Base-by-base conservation (phyloP, 441 rosid genomes). In the Aleurites moluccanus region DNA sequence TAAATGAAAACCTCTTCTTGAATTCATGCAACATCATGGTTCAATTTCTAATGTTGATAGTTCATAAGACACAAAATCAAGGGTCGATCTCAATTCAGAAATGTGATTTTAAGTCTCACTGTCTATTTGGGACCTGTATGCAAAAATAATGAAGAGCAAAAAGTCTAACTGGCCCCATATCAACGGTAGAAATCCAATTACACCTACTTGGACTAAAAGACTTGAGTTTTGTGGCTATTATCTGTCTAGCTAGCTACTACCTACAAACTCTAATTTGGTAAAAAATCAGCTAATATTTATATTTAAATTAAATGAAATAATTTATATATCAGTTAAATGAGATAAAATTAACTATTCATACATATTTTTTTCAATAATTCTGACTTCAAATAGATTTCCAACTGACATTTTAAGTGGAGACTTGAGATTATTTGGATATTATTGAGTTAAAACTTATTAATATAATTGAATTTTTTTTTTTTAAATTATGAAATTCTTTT, bases 41-140 rank as follows among this genome's bases (percentile, higher is more conserved):
- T 66, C 65, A 52, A 38, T 27, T 30, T 21, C 52, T 9, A 55
- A 78, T 21, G 69, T 78, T 75, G 85, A 83, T 79, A 44, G 80
- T 69, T 81, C 83, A 45, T 50, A 11, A 40, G 70, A 68, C 65
- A 45, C 16, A 14, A 66, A 49, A 63, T 62, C 50, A 10, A 67
- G 18, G 40, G 5, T 77, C 57, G 61, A 69, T 72, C 70, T 63
- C 60, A 77, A 70, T 59, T 62, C 57, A 18, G 15, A 13, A 23
- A 30, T 56, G 8, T 23, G 72, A 67, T 70, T 73, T 55, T 15
- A 67, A 50, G 33, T 57, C 35, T 63, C 71, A 44, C 9, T 27
- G 52, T 28, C 20, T 27, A 40, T 33, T 56, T 44, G 73, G 76
- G 73, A 56, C 69, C 74, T n/a, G 9, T 38, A 60, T 7, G 42